A percentile compares a stretch with the other conserved stretches of the same genome.
Conservation (phyloP, 2,329 filamentous ascomycete genomes). For the Hypoxylon sp. region DNA sequence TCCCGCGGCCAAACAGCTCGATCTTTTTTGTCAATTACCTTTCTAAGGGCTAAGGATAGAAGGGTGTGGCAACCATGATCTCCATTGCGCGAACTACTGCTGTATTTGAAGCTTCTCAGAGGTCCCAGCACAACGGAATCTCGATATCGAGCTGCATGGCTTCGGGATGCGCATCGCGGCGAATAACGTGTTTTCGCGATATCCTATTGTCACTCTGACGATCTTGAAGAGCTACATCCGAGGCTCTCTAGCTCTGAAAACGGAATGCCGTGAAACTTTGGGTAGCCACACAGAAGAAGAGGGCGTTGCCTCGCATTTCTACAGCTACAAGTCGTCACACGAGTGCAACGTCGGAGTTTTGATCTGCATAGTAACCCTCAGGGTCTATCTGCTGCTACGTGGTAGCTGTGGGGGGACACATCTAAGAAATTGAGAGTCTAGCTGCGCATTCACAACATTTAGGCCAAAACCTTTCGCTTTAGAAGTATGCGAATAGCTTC, state of each 20-base stretch:
- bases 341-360: constrained; percentile 42
- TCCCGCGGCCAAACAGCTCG: constrained; percentile 22
- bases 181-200: constrained; percentile 39
- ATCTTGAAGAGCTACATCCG: constrained; percentile 43
- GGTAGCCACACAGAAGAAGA: constrained; percentile 50
- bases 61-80: constrained; percentile 38
- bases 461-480: constrained; percentile 9
- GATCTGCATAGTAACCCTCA: constrained; percentile 39
- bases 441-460: constrained; percentile 13
- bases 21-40: constrained; percentile 36
- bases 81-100: constrained; percentile 33
- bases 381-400: constrained; percentile 31
- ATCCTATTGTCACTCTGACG: constrained; percentile 37
- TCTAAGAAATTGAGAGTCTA: constrained; percentile 21
- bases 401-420: constrained; percentile 20
- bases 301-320: constrained; percentile 36
- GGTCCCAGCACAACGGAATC: constrained; percentile 45
- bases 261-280: constrained; percentile 51
- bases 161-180: constrained; percentile 46
- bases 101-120: constrained; percentile 43
- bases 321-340: constrained; percentile 40
- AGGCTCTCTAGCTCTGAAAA: constrained; percentile 37
- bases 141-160: constrained; percentile 45
- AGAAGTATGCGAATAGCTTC: constrained; percentile 23
- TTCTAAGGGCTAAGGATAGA: constrained; percentile 19